These are phyloP conservation scores for Hypoxylon rickii DNA, from an alignment of 495 filamentous ascomycete species.

Conservation along the genomic window DNA sequence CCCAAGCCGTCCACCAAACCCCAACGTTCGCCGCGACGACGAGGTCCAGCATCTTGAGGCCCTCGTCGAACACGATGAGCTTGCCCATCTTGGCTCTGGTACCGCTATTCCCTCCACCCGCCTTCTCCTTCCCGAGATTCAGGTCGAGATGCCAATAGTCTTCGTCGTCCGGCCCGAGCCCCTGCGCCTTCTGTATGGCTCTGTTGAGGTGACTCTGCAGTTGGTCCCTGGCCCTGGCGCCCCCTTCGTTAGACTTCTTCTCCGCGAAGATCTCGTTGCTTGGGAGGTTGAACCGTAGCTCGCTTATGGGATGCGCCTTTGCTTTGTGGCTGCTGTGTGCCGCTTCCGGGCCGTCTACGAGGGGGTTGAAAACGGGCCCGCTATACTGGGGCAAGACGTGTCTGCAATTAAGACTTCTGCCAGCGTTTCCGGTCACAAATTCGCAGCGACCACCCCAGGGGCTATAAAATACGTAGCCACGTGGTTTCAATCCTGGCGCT, in stretches of 20 bases:
- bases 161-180: conserved; percentile 40
- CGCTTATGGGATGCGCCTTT: conserved; percentile 66
- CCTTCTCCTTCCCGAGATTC: conserved; percentile 72
- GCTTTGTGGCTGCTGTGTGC: conserved; percentile 31
- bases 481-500: conserved; percentile 50
- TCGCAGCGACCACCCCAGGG: conserved; percentile 87
- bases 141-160: conserved; percentile 60
- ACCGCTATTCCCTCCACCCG: conserved; percentile 80
- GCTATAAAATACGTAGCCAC: conserved; percentile 70
- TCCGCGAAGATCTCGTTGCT: conserved; percentile 43
- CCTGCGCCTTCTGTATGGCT: conserved; percentile 36
- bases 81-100: conserved; percentile 93
- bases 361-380: conserved; percentile 45
- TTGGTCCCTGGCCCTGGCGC: conserved; percentile 32
- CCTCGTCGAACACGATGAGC: conserved; percentile 86
- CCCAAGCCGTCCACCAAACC: conserved; percentile 92
- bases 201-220: conserved; percentile 47
- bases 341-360: conserved; percentile 42
- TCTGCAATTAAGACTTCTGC: conserved; percentile 76
- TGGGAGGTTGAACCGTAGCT: conserved; percentile 87
- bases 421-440: conserved; percentile 74
- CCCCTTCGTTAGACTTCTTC: conserved; percentile 30
- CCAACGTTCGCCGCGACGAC: conserved; percentile 89
- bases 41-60: conserved; percentile 93
- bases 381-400: conserved; percentile 60